phyloP scores from a whole-genome alignment of 345 rosid species.

The Bruguiera gymnorhiza region DNA sequence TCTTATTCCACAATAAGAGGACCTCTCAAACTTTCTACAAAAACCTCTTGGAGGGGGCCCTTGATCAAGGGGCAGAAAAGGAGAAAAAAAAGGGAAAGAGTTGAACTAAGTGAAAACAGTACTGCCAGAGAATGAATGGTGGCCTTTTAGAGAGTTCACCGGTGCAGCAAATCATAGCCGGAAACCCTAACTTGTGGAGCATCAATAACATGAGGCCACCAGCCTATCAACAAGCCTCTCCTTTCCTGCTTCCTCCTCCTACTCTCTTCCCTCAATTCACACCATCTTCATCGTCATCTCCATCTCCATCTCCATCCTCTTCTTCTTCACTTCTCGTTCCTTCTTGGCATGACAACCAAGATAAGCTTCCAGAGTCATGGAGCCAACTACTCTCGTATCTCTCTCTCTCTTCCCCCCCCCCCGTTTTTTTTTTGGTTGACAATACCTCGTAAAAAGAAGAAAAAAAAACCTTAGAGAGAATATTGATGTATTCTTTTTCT shows the following conservation, averaged over 20 bases:
- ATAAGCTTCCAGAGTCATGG: constrained; percentile 72
- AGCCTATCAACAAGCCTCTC: constrained; percentile 33
- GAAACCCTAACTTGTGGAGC: constrained; percentile 88
- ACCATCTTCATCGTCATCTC: constrained; percentile 27
- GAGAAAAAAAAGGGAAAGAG: neutral
- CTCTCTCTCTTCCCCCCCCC: constrained; percentile 8
- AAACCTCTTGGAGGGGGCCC: constrained; percentile 39
- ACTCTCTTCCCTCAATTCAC: constrained; percentile 39
- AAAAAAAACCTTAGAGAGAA: too few species aligned
- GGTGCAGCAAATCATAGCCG: constrained; percentile 77
- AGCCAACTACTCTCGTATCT: constrained; percentile 71
- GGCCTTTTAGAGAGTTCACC: constrained; percentile 74
- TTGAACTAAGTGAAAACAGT: neutral
- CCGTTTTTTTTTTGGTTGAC: neutral
- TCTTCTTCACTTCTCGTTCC: constrained; percentile 51
- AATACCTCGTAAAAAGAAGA: neutral
- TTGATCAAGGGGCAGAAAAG: constrained; percentile 9
- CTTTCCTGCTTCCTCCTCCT: constrained; percentile 31
- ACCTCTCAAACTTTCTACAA: constrained; percentile 52
- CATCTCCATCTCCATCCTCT: constrained; percentile 39
- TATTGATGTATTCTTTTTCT: neutral
- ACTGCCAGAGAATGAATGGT: constrained; percentile 47
- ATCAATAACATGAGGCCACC: constrained; percentile 63
- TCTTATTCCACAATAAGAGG: constrained; percentile 40
- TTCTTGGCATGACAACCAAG: constrained; percentile 61